A percentile compares a stretch with the other conserved stretches of the same genome.
Conservation (phyloP, 768 basidiomycete genomes). For the Suillus subluteus region DNA sequence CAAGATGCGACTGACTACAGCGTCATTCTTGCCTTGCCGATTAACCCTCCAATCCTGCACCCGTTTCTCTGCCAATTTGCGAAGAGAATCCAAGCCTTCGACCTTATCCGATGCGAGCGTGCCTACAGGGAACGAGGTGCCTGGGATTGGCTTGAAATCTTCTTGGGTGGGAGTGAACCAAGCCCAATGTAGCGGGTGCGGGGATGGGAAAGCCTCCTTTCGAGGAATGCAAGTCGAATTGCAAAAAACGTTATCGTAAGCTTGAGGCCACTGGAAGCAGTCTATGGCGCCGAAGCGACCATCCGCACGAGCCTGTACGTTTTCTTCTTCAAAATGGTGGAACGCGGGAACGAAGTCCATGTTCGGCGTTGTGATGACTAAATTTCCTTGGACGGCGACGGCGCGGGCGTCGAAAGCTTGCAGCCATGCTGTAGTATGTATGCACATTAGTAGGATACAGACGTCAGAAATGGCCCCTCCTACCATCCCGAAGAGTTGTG, state of each 20-base stretch:
- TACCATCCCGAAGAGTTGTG: no score
- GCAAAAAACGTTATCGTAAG: not conserved
- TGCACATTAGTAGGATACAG: no score
- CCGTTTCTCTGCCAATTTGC: no score
- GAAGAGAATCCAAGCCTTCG: no score
- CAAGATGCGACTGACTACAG: no score
- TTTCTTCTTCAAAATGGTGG: not conserved
- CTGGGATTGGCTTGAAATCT: not conserved
- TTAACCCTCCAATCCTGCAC: no score
- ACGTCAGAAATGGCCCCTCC: no score
- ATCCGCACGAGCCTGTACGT: not conserved
- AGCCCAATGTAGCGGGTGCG: constrained; percentile 3
- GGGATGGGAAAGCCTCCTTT: constrained; percentile 7
- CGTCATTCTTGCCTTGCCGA: no score
- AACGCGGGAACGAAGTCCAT: not conserved
- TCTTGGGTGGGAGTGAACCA: constrained; percentile 9
- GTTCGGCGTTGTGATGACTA: constrained; percentile 3
- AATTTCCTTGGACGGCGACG: not conserved
- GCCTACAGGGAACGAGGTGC: constrained; percentile 4
- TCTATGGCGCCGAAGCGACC: not conserved
- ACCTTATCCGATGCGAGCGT: constrained; percentile 3
- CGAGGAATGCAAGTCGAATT: not conserved
- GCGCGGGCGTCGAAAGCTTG: not conserved
- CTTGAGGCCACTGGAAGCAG: constrained; percentile 13
- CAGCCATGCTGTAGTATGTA: no score